phyloP scores from a whole-genome alignment of 2,329 filamentous ascomycete species.

The Juglanconis juglandina region DNA sequence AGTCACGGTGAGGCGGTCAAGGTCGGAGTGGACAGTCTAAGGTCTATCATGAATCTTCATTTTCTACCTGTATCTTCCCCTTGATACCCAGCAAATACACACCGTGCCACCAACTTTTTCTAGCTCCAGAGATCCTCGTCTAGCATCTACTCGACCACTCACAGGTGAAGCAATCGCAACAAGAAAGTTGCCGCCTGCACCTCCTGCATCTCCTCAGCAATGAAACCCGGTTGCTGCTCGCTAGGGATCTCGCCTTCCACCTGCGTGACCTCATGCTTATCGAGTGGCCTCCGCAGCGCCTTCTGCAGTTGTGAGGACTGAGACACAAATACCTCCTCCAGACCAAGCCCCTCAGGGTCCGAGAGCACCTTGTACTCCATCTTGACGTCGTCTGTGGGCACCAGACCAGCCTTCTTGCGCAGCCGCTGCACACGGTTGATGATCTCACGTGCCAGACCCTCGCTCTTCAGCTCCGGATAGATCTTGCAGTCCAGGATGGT shows the following conservation, averaged over 20 bases:
- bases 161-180: constrained; percentile 37
- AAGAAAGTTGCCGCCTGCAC: constrained; percentile 79
- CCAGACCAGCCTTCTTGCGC: constrained; percentile 87
- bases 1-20: constrained; percentile 3
- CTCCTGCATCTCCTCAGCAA: constrained; percentile 81
- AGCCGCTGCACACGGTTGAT: constrained; percentile 90
- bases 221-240: constrained; percentile 55
- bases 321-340: constrained; percentile 66
- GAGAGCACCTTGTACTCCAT: constrained; percentile 86
- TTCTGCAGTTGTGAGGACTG: constrained; percentile 71
- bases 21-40: neutral
- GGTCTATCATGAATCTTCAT: constrained; percentile 1
- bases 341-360: constrained; percentile 73
- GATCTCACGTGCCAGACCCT: constrained; percentile 87
- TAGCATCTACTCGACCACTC: neutral
- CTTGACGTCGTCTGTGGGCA: constrained; percentile 88
- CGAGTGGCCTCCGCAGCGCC: constrained; percentile 71
- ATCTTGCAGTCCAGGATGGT: constrained; percentile 75
- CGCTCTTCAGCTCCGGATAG: constrained; percentile 69
- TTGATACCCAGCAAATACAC: constrained; percentile 1
- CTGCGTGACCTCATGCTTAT: constrained; percentile 61
- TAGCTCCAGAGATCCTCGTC: neutral
- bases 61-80: neutral
- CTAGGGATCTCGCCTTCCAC: constrained; percentile 54
- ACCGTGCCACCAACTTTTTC: neutral